Conservation (phyloP, 306 rosid species). For the Parietaria judaica region DNA sequence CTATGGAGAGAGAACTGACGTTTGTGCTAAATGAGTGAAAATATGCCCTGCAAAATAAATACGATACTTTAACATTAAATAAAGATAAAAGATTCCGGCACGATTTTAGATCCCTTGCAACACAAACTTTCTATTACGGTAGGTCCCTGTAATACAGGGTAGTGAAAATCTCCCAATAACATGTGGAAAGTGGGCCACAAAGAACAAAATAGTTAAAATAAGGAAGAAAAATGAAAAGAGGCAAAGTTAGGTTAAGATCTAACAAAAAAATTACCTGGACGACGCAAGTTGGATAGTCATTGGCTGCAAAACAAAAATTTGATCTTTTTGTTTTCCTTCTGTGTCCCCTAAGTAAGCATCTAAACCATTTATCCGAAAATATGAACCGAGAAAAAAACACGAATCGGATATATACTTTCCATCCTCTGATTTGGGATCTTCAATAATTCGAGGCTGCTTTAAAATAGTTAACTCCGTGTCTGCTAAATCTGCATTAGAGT, state of each 20-base stretch:
- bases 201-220: background rate
- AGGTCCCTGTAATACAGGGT: no score
- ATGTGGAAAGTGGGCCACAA: background rate
- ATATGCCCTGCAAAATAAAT: slow-evolving; percentile 53
- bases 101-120: slow-evolving; percentile 1
- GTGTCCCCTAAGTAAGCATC: slow-evolving; percentile 44
- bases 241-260: background rate
- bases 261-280: slow-evolving; percentile 41
- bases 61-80: slow-evolving; percentile 24
- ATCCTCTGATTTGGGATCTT: slow-evolving; percentile 39
- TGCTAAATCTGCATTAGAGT: slow-evolving; percentile 27
- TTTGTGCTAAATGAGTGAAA: slow-evolving; percentile 57
- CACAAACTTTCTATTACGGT: no score
- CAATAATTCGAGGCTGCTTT: slow-evolving; percentile 41
- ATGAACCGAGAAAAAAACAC: slow-evolving; percentile 39
- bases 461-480: slow-evolving; percentile 39
- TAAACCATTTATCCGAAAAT: slow-evolving; percentile 52
- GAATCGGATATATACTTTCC: slow-evolving; percentile 50
- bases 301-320: slow-evolving; percentile 54
- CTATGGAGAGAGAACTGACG: slow-evolving; percentile 41
- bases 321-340: slow-evolving; percentile 34
- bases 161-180: no score
- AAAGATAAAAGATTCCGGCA: slow-evolving; percentile 20
- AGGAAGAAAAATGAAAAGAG: background rate
- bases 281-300: slow-evolving; percentile 41